Evolutionary conservation across 768 basidiomycete genomes (phyloP).

Genomic region (Tricholoma furcatifolium): DNA sequence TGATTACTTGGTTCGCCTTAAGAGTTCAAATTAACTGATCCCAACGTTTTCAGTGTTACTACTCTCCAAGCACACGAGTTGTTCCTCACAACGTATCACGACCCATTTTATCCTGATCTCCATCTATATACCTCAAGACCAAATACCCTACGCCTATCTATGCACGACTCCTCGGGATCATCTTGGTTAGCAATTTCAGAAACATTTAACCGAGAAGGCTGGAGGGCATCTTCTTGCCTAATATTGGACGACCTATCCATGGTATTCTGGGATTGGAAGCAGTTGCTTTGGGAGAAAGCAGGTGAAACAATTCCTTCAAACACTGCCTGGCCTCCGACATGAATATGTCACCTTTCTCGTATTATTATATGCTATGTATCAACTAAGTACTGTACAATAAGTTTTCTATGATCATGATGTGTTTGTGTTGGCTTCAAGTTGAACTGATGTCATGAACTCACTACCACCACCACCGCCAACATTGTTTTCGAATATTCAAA

Average conservation of each 20-base stretch:
- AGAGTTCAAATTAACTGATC: background rate
- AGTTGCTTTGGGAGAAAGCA: slow-evolving; percentile 44
- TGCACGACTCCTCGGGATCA: slow-evolving; percentile 27
- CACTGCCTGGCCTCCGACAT: slow-evolving; percentile 40
- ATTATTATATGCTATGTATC: background rate
- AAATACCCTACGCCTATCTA: slow-evolving; percentile 36
- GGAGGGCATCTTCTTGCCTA: slow-evolving; percentile 34
- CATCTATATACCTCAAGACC: slow-evolving; percentile 50
- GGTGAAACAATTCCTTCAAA: slow-evolving; percentile 28
- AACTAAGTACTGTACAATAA: background rate
- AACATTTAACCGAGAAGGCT: slow-evolving; percentile 39
- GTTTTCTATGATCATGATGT: background rate
- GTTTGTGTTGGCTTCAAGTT: background rate
- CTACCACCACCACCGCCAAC: slow-evolving; percentile 27
- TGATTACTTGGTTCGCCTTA: background rate
- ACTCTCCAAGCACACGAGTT: slow-evolving; percentile 46
- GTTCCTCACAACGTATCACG: slow-evolving; percentile 75
- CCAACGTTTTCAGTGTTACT: slow-evolving; percentile 42
- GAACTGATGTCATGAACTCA: slow-evolving; percentile 15
- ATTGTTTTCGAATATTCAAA: slow-evolving; percentile 43
- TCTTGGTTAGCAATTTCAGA: slow-evolving; percentile 33
- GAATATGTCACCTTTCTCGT: slow-evolving; percentile 10
- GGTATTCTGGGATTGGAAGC: slow-evolving; percentile 33
- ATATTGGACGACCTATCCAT: slow-evolving; percentile 35
- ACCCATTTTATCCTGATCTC: slow-evolving; percentile 75